Conservation (phyloP, 805 yeast genomes). For the Metschnikowia peoriensis region DNA sequence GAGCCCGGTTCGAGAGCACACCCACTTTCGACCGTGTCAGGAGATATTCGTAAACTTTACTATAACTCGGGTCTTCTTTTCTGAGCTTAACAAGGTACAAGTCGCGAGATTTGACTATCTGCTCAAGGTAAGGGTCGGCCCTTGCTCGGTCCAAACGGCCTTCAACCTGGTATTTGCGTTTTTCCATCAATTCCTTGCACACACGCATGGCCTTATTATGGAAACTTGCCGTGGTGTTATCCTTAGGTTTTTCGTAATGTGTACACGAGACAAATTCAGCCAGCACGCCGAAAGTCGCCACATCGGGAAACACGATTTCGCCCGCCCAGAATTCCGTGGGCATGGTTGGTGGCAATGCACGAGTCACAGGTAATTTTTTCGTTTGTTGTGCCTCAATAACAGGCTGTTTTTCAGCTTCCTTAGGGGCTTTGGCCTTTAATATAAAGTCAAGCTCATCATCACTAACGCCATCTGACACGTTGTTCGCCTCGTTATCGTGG, state of each 20-base stretch:
- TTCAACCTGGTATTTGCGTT: slow-evolving; percentile 44
- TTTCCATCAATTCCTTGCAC: slow-evolving; percentile 29
- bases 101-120: slow-evolving; percentile 49
- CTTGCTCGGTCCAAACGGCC: slow-evolving; percentile 57
- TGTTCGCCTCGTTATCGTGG: background rate
- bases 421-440: slow-evolving; percentile 19
- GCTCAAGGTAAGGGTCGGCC: slow-evolving; percentile 58
- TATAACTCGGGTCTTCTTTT: slow-evolving; percentile 22
- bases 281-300: slow-evolving; percentile 41
- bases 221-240: slow-evolving; percentile 16
- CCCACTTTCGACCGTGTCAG: slow-evolving; percentile 51
- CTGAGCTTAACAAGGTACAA: slow-evolving; percentile 49
- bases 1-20: slow-evolving; percentile 51
- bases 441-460: slow-evolving; percentile 37
- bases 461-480: slow-evolving; percentile 7
- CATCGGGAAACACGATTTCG: slow-evolving; percentile 46
- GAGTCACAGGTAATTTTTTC: background rate
- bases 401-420: background rate
- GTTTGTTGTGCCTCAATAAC: background rate
- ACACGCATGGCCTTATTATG: slow-evolving; percentile 27
- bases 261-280: slow-evolving; percentile 40
- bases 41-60: slow-evolving; percentile 45
- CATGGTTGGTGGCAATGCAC: slow-evolving; percentile 16
- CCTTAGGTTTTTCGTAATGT: slow-evolving; percentile 20
- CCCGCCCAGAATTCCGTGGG: slow-evolving; percentile 44